Percentiles rank a stretch among this genome's conserved stretches.
Evolutionary conservation across 805 yeast species (phyloP).

Genomic region (Nadsonia fulvescens): DNA sequence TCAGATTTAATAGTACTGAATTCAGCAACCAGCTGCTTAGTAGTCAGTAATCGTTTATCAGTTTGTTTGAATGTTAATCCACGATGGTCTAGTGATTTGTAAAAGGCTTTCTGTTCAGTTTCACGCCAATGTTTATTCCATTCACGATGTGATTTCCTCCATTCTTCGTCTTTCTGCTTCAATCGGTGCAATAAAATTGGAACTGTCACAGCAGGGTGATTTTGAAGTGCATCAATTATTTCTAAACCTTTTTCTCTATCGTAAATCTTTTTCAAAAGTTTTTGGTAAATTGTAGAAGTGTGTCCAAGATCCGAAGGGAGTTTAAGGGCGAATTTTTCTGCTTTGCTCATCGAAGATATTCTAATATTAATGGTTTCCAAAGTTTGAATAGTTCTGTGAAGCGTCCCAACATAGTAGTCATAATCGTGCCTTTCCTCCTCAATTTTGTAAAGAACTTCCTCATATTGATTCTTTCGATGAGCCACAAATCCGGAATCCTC

Average conservation of each 20-base stretch:
- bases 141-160: constrained; percentile 94
- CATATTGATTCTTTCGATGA: constrained; percentile 92
- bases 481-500: constrained; percentile 97
- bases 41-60: constrained; percentile 78
- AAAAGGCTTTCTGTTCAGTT: constrained; percentile 85
- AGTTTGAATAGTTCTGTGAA: constrained; percentile 83
- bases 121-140: constrained; percentile 99
- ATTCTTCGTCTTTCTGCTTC: constrained; percentile 95
- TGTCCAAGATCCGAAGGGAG: constrained; percentile 89
- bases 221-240: constrained; percentile 88
- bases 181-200: constrained; percentile 81
- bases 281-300: constrained; percentile 83
- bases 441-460: constrained; percentile 79
- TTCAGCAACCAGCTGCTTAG: constrained; percentile 78
- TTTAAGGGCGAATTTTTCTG: constrained; percentile 70
- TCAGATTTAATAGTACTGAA: constrained; percentile 84
- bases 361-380: constrained; percentile 87
- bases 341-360: constrained; percentile 78
- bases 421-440: constrained; percentile 97
- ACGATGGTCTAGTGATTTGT: constrained; percentile 81
- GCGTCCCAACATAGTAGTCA: constrained; percentile 88
- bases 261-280: constrained; percentile 78
- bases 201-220: constrained; percentile 84
- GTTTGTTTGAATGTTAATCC: constrained; percentile 93
- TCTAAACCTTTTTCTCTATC: constrained; percentile 91